phyloP scores from a whole-genome alignment of 495 filamentous ascomycete species.

The Podospora sp. region DNA sequence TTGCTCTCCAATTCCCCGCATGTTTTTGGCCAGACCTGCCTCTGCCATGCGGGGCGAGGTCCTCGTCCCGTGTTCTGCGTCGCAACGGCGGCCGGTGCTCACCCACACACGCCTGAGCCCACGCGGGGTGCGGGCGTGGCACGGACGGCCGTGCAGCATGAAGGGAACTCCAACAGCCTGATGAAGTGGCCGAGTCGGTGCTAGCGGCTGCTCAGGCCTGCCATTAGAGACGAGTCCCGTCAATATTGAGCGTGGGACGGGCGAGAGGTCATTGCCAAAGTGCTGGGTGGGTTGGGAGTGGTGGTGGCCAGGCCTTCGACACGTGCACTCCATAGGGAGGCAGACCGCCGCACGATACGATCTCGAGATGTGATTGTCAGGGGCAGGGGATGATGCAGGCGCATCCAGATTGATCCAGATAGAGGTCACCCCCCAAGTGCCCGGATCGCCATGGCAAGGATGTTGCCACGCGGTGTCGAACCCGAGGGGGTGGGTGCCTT shows the following conservation, averaged over 20 bases:
- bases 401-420: background rate
- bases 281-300: background rate
- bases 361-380: background rate
- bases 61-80: constrained; percentile 16
- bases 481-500: background rate
- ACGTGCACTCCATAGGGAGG: too few species aligned
- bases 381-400: background rate
- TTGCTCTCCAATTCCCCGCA: background rate
- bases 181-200: background rate
- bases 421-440: background rate
- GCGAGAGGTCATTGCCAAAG: background rate
- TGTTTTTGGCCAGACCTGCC: background rate
- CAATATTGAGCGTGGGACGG: background rate
- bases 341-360: background rate
- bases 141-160: constrained; percentile 18
- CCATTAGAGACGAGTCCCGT: background rate
- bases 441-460: background rate
- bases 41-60: background rate
- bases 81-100: constrained; percentile 9
- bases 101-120: constrained; percentile 23
- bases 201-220: constrained; percentile 7
- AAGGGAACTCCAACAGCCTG: constrained; percentile 4
- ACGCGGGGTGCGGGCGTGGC: constrained; percentile 9
- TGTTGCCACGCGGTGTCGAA: background rate
- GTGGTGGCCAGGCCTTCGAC: background rate